These are phyloP conservation scores for Lodderomyces orthopsilosis DNA, from an alignment of 1,139 yeast genomes.

Conservation along the genomic window DNA sequence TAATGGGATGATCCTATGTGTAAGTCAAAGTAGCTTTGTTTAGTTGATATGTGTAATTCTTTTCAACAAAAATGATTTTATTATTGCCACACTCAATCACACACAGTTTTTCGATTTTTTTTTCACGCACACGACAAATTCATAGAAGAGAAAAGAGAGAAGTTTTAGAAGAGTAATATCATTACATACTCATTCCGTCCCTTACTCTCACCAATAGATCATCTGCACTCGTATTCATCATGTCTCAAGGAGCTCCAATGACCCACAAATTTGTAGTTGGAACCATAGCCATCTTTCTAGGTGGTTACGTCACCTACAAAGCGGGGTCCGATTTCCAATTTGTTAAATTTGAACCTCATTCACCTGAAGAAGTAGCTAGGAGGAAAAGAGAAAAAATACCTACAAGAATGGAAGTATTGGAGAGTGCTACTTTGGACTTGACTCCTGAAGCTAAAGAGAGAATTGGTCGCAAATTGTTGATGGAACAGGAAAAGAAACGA, in stretches of 20 bases:
- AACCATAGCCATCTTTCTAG: slow-evolving; percentile 28
- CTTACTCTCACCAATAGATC: neutral
- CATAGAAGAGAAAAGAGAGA: too few species aligned
- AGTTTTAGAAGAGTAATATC: too few species aligned
- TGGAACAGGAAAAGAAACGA: neutral
- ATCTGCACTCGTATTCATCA: neutral
- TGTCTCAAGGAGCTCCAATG: slow-evolving; percentile 30
- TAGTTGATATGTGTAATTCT: neutral
- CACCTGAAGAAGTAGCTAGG: slow-evolving; percentile 40
- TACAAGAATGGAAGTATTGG: slow-evolving; percentile 30
- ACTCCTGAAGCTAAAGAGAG: slow-evolving; percentile 45
- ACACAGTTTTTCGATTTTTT: too few species aligned
- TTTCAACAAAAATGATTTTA: neutral
- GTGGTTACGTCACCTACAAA: slow-evolving; percentile 15
- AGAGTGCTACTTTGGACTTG: slow-evolving; percentile 39
- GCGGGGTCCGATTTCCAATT: slow-evolving; percentile 42
- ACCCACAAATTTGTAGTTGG: slow-evolving; percentile 35
- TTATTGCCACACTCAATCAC: too few species aligned
- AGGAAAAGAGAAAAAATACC: slow-evolving; percentile 35
- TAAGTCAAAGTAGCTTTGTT: neutral
- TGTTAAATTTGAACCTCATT: slow-evolving; percentile 38
- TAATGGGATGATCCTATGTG: neutral
- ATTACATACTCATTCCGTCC: neutral
- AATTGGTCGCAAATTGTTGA: slow-evolving; percentile 8
- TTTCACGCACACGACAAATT: too few species aligned